Evolutionary conservation across 1,284 basidiomycete species (phyloP), one percentile per base, ranked within the genome.

Genomic region (Irpex rosettiformis): DNA sequence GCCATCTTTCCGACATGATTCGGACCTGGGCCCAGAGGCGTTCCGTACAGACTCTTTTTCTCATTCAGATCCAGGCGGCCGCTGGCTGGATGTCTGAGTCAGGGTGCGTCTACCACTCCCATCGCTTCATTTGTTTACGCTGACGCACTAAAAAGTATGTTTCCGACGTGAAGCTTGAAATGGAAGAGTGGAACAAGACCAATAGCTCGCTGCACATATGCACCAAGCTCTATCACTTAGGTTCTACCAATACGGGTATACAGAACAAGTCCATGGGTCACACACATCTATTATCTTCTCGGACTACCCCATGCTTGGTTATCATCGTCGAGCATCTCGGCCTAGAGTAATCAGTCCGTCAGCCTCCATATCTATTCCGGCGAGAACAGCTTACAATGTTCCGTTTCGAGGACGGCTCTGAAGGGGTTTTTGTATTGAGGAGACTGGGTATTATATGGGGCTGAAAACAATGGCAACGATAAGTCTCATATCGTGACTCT

Each of bases 221-320:
- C n/a, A 4, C n/a, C n/a, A 18, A 21, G 43, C 43, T 21, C n/a
- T 24, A 24, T 11, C 43, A 18, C 21, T 5, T 18, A 29, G 27
- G 25, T 18, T 16, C 24, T 51, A 25, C 27, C 16, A 28, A 25
- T 2, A n/a, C 5, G 27, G 16, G 48, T 51, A 51, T 13, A 28
- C 22, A 13, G 28, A 8, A 13, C 11, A 51, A 25, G 48, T 51
- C 25, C 24, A 7, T 13, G 48, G 16, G 10, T 49, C 48, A 28
- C 8, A 13, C 33, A 29, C 25, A 51, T 21, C 21, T 37, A 24
- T 27, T 56, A 55, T 43, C 56, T 56, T 28, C 57, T 47, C 16
- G 60, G 58, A 29, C 53, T 61, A 13, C 60, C 60, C 60, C 60
- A 61, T 6, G 60, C 60, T n/a, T 53, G 49, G 24, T 61, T 61